Percentiles rank a stretch among this genome's conserved stretches.
phyloP scores from a whole-genome alignment of 345 rosid species.

The Isatis tinctoria region DNA sequence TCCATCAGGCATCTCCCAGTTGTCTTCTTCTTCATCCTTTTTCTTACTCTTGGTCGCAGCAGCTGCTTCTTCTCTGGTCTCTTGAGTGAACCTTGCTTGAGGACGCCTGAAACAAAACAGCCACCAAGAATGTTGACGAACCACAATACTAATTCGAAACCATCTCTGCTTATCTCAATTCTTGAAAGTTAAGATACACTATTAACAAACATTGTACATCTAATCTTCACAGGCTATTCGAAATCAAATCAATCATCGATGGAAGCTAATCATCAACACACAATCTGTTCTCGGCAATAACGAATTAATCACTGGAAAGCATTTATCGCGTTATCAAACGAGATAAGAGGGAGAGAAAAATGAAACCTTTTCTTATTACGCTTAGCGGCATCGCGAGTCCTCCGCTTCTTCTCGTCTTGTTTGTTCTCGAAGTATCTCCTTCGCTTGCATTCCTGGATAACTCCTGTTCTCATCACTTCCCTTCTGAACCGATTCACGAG shows the following conservation, averaged over 20 bases:
- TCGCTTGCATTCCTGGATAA: slow-evolving; percentile 70
- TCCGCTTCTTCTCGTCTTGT: slow-evolving; percentile 75
- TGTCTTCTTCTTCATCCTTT: slow-evolving; percentile 60
- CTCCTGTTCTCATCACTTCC: slow-evolving; percentile 75
- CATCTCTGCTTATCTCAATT: neutral
- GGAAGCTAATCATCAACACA: neutral
- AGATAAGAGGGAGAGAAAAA: neutral
- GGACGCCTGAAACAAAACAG: slow-evolving; percentile 43
- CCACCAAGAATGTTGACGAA: neutral
- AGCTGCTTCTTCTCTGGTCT: slow-evolving; percentile 40
- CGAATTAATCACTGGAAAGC: no score
- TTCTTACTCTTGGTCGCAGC: slow-evolving; percentile 43
- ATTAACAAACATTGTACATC: neutral
- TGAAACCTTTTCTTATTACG: slow-evolving; percentile 58
- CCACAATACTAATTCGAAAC: neutral
- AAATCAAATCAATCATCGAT: neutral
- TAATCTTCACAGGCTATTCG: neutral
- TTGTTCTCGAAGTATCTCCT: slow-evolving; percentile 64
- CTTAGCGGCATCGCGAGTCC: slow-evolving; percentile 78
- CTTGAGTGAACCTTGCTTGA: slow-evolving; percentile 31
- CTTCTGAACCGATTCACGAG: slow-evolving; percentile 62
- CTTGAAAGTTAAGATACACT: neutral
- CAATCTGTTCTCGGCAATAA: neutral
- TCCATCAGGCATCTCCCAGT: slow-evolving; percentile 88
- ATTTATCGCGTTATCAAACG: no score